These are phyloP conservation scores for Penicillium expansum DNA, from an alignment of 2,329 filamentous ascomycete species.

Conservation along the genomic window DNA sequence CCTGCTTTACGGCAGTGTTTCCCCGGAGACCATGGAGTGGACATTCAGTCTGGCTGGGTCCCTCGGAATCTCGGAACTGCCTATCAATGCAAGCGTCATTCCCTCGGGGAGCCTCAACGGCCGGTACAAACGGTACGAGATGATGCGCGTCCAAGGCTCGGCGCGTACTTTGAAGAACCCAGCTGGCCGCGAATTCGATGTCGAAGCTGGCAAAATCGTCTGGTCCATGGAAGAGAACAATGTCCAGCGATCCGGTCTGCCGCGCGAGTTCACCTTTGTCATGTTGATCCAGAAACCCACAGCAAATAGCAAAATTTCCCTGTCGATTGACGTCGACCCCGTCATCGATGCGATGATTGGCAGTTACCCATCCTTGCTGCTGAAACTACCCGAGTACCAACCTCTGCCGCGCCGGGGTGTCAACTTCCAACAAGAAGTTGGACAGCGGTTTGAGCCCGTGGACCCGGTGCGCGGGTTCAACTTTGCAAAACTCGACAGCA, in stretches of 20 bases:
- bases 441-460: slow-evolving; percentile 44
- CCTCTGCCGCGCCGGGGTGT: slow-evolving; percentile 38
- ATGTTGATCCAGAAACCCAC: slow-evolving; percentile 49
- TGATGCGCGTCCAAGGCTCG: slow-evolving; percentile 52
- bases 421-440: slow-evolving; percentile 44
- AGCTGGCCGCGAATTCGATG: slow-evolving; percentile 36
- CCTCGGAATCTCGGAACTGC: slow-evolving; percentile 47
- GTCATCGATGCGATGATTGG: slow-evolving; percentile 43
- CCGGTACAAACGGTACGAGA: slow-evolving; percentile 48
- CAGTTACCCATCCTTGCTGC: slow-evolving; percentile 43
- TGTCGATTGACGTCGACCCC: slow-evolving; percentile 46
- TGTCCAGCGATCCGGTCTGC: slow-evolving; percentile 49
- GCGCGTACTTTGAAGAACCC: slow-evolving; percentile 42
- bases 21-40: slow-evolving; percentile 50
- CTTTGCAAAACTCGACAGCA: slow-evolving; percentile 43
- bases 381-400: slow-evolving; percentile 38
- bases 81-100: slow-evolving; percentile 42
- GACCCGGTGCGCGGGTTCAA: slow-evolving; percentile 43
- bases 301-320: slow-evolving; percentile 37
- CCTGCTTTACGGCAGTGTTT: slow-evolving; percentile 48
- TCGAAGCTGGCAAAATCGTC: slow-evolving; percentile 47
- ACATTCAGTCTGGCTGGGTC: slow-evolving; percentile 48
- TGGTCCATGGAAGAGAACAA: slow-evolving; percentile 53
- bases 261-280: slow-evolving; percentile 53
- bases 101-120: slow-evolving; percentile 43